Percentiles rank a stretch among this genome's conserved stretches.
Evolutionary conservation across 2,329 filamentous ascomycete species (phyloP).

Genomic region (Periglandula ipomoeae): DNA sequence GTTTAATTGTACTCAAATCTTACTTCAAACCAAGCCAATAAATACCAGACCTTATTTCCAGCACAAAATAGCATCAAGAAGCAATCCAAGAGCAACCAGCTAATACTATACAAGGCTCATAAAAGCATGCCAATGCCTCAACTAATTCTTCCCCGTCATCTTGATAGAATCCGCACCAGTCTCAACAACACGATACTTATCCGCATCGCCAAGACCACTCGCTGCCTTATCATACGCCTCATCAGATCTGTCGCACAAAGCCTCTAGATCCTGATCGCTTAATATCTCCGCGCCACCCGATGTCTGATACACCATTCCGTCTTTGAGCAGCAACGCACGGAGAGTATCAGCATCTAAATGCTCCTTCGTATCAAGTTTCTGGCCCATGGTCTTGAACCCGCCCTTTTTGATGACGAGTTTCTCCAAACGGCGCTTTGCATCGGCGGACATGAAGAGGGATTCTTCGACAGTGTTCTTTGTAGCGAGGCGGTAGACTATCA

Average conservation of each 20-base stretch:
- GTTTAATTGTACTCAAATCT: too few relatives aligned
- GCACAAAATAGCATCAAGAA: background rate
- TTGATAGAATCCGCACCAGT: constrained; percentile 51
- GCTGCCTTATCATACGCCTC: constrained; percentile 62
- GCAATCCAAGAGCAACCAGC: constrained; percentile 41
- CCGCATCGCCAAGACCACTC: constrained; percentile 64
- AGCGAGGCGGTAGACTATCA: constrained; percentile 87
- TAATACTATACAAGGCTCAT: background rate
- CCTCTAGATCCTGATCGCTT: constrained; percentile 64
- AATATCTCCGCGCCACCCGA: constrained; percentile 57
- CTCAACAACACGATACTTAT: constrained; percentile 69
- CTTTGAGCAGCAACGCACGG: constrained; percentile 54
- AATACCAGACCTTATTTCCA: background rate
- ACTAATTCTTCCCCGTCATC: constrained; percentile 20
- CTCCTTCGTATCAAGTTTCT: constrained; percentile 45
- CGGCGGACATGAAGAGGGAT: constrained; percentile 73
- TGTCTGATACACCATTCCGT: constrained; percentile 57
- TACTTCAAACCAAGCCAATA: background rate
- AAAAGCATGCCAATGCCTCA: background rate
- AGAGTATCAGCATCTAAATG: constrained; percentile 54
- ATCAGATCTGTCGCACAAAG: constrained; percentile 67
- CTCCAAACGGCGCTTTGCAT: constrained; percentile 84
- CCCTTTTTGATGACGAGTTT: constrained; percentile 95
- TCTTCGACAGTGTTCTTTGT: constrained; percentile 93
- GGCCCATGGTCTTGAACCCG: constrained; percentile 61